Evolutionary conservation across 106 monocot species (phyloP).

Genomic region (Acorus calamus): DNA sequence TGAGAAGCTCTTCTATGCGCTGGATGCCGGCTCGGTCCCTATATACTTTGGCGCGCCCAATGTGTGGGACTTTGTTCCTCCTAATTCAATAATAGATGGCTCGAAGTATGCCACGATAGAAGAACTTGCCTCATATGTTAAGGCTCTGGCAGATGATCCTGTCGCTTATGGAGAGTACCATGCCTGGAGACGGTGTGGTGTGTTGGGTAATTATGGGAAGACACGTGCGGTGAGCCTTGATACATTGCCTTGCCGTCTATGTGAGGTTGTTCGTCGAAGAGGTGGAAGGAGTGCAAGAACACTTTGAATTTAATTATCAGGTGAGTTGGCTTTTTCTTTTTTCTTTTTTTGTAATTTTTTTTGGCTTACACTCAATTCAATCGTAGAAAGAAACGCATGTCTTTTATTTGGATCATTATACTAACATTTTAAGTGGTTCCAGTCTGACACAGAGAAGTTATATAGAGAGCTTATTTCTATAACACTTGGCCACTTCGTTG

Average conservation of each 20-base stretch:
- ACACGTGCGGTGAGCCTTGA: slow-evolving; percentile 61
- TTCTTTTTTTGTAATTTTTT: too few relatives aligned
- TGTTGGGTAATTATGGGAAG: slow-evolving; percentile 63
- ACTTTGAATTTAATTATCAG: slow-evolving; percentile 1
- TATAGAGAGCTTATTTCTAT: too few relatives aligned
- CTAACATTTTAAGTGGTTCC: too few relatives aligned
- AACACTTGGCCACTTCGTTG: too few relatives aligned
- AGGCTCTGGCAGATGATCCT: slow-evolving; percentile 64
- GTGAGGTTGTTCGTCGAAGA: slow-evolving; percentile 57
- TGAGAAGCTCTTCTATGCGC: slow-evolving; percentile 86
- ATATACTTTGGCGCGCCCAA: slow-evolving; percentile 94
- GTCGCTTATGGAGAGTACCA: slow-evolving; percentile 85
- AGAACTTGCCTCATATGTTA: slow-evolving; percentile 69
- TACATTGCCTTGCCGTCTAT: slow-evolving; percentile 76
- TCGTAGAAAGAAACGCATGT: too few relatives aligned
- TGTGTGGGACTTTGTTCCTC: slow-evolving; percentile 90
- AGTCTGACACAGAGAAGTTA: too few relatives aligned
- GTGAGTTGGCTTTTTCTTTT: too few relatives aligned
- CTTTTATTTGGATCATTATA: too few relatives aligned
- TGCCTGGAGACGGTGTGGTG: slow-evolving; percentile 94
- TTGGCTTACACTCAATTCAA: too few relatives aligned
- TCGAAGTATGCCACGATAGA: slow-evolving; percentile 60
- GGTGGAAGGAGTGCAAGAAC: slow-evolving; percentile 43
- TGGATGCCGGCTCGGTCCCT: slow-evolving; percentile 81
- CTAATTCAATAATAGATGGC: slow-evolving; percentile 83